Conservation (phyloP, 2,329 filamentous ascomycete genomes). For the Cordyceps fumosorosea region DNA sequence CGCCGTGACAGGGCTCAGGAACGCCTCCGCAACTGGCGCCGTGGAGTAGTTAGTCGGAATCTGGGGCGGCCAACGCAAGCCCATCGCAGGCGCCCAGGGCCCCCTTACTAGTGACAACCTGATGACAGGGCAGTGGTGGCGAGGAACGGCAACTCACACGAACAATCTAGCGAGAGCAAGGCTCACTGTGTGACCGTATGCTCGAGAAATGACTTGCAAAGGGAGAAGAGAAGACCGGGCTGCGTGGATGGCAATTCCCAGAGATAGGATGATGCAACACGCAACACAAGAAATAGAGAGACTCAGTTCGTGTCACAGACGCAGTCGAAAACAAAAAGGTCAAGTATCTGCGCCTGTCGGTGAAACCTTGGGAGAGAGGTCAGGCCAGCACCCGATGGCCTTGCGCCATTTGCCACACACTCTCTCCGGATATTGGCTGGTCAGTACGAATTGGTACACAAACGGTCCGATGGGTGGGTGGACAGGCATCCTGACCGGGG, state of each 20-base stretch:
- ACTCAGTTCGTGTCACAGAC: too few species aligned
- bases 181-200: too few species aligned
- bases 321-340: too few species aligned
- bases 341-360: background rate
- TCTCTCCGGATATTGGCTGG: background rate
- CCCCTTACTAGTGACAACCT: background rate
- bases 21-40: background rate
- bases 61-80: background rate
- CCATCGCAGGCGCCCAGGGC: background rate
- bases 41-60: background rate
- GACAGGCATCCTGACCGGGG: constrained; percentile 35
- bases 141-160: background rate
- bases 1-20: background rate
- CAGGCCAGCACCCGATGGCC: background rate
- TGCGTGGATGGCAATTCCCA: too few species aligned
- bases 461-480: background rate
- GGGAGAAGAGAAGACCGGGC: too few species aligned
- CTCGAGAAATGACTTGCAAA: too few species aligned
- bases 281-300: too few species aligned
- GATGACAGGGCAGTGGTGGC: background rate
- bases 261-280: too few species aligned
- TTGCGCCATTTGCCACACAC: background rate
- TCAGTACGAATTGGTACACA: background rate
- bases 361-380: background rate
- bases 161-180: too few species aligned